Evolutionary conservation across 2,329 filamentous ascomycete species (phyloP).

Genomic region (Albifimbria verrucaria): DNA sequence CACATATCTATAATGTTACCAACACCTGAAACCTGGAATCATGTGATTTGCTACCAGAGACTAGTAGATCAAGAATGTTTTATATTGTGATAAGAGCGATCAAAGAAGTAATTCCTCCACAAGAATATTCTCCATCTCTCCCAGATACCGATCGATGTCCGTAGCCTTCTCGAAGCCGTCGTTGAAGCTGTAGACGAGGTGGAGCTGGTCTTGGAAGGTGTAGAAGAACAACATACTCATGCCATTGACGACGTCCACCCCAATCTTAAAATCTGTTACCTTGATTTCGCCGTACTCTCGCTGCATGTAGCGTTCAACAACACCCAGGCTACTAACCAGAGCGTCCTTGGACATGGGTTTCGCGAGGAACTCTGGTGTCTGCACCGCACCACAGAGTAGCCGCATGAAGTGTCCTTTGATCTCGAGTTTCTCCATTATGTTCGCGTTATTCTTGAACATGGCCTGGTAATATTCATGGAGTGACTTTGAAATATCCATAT

Average conservation of each 20-base stretch:
- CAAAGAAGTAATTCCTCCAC: background rate
- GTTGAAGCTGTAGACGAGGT: slow-evolving; percentile 21
- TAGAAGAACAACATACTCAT: slow-evolving; percentile 23
- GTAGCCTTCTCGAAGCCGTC: slow-evolving; percentile 15
- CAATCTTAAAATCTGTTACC: slow-evolving; percentile 14
- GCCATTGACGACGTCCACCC: slow-evolving; percentile 20
- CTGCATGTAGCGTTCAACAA: slow-evolving; percentile 10
- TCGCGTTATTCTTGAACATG: background rate
- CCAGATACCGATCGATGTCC: slow-evolving; percentile 8
- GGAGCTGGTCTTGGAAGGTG: slow-evolving; percentile 18
- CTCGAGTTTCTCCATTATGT: slow-evolving; percentile 8
- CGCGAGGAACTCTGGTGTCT: slow-evolving; percentile 17
- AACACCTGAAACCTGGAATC: too few relatives aligned
- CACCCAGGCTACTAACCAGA: slow-evolving; percentile 20
- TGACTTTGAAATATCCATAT: slow-evolving; percentile 4
- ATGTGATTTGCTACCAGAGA: too few relatives aligned
- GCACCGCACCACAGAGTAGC: slow-evolving; percentile 11
- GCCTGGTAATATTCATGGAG: slow-evolving; percentile 8
- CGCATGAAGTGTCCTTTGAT: slow-evolving; percentile 14
- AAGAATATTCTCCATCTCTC: background rate
- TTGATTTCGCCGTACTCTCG: slow-evolving; percentile 4
- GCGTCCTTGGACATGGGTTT: slow-evolving; percentile 17
- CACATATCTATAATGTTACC: too few relatives aligned
- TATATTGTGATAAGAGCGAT: too few relatives aligned
- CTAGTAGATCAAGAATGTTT: too few relatives aligned